phyloP scores from a whole-genome alignment of 179 eudicot species.

The Nepenthes alata region DNA sequence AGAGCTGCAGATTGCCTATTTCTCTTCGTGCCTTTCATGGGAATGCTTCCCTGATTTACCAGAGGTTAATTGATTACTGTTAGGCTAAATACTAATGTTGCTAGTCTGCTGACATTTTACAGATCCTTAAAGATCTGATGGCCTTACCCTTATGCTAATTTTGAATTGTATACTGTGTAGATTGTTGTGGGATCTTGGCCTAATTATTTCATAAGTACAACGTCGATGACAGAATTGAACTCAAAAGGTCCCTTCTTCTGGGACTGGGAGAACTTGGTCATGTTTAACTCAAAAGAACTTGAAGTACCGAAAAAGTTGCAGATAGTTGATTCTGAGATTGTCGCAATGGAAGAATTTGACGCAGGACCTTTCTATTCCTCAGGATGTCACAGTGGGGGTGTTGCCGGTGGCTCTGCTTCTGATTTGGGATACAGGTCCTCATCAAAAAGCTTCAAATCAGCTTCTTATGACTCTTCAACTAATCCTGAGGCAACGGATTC shows the following conservation, averaged over 20 bases:
- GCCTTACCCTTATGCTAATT: constrained; percentile 6
- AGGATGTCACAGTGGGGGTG: constrained; percentile 35
- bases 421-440: constrained; percentile 61
- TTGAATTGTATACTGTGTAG: constrained; percentile 2
- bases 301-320: constrained; percentile 37
- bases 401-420: constrained; percentile 36
- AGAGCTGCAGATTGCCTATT: neutral
- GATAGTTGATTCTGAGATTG: constrained; percentile 31
- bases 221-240: constrained; percentile 55
- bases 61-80: neutral
- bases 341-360: constrained; percentile 37
- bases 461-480: constrained; percentile 54
- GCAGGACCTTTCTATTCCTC: constrained; percentile 39
- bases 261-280: constrained; percentile 66
- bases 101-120: neutral
- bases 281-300: constrained; percentile 17
- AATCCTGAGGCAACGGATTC: constrained; percentile 35
- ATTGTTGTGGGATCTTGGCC: neutral
- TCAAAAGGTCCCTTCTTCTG: constrained; percentile 40
- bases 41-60: constrained; percentile 1
- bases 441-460: constrained; percentile 64
- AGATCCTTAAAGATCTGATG: constrained; percentile 8
- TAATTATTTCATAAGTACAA: neutral
- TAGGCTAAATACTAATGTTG: neutral
- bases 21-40: neutral